These are phyloP conservation scores for Torrubiella hemipterigena DNA, from an alignment of 2,329 filamentous ascomycete species.

Conservation along the genomic window DNA sequence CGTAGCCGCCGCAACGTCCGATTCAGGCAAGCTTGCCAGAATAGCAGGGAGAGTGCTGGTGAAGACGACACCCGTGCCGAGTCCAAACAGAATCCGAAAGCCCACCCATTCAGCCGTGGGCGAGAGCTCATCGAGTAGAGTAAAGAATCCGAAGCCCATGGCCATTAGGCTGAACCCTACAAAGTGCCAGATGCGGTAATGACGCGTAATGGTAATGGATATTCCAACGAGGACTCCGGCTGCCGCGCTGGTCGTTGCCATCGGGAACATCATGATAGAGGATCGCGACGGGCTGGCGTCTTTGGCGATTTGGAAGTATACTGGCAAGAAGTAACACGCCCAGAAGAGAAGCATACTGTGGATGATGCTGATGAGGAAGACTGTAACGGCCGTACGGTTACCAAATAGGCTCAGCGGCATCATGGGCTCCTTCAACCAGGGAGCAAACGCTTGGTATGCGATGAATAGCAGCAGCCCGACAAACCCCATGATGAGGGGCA, in stretches of 20 bases:
- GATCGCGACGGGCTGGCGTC: slow-evolving; percentile 18
- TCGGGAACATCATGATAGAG: slow-evolving; percentile 24
- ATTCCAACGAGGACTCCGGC: slow-evolving; percentile 24
- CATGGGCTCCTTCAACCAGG: slow-evolving; percentile 24
- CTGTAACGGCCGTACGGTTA: slow-evolving; percentile 17
- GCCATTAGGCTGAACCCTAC: no score
- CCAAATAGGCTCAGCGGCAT: slow-evolving; percentile 20
- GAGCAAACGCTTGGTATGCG: slow-evolving; percentile 18
- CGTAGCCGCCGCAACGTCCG: slow-evolving; percentile 15
- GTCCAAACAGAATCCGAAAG: slow-evolving; percentile 17
- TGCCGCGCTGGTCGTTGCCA: slow-evolving; percentile 27
- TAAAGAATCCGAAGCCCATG: slow-evolving; percentile 12
- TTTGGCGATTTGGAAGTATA: slow-evolving; percentile 24
- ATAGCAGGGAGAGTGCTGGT: slow-evolving; percentile 22
- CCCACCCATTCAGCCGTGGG: slow-evolving; percentile 11
- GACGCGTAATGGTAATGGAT: slow-evolving; percentile 17
- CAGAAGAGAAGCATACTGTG: slow-evolving; percentile 21
- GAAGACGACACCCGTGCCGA: slow-evolving; percentile 15
- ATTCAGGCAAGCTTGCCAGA: slow-evolving; percentile 15
- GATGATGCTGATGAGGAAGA: slow-evolving; percentile 22
- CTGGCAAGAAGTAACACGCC: slow-evolving; percentile 24
- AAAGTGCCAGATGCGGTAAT: neutral
- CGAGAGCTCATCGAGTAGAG: slow-evolving; percentile 24
- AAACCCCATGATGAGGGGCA: slow-evolving; percentile 19
- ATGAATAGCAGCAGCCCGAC: slow-evolving; percentile 10